phyloP scores from a whole-genome alignment of 306 rosid species.

The Abrus precatorius region DNA sequence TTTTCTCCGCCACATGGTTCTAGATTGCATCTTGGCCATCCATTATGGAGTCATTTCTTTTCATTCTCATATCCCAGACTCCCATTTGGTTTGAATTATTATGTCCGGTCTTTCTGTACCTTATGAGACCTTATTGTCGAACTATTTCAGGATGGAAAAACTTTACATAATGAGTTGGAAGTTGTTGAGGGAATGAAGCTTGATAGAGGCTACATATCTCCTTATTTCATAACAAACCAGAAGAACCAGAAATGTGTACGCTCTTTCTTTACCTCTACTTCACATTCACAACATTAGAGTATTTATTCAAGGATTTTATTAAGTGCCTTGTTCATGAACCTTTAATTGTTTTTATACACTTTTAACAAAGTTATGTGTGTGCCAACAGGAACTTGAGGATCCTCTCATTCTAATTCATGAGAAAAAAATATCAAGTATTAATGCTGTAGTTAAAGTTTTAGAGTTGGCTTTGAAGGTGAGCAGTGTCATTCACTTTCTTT shows the following conservation, averaged over 20 bases:
- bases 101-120: neutral
- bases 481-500: constrained; percentile 1
- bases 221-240: constrained; percentile 89
- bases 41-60: neutral
- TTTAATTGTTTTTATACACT: neutral
- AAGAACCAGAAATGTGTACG: constrained; percentile 98
- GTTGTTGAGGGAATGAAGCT: constrained; percentile 99
- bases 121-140: constrained; percentile 26
- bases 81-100: neutral
- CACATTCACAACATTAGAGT: neutral
- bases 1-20: neutral
- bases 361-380: constrained; percentile 15
- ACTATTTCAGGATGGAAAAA: constrained; percentile 89
- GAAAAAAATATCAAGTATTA: constrained; percentile 88
- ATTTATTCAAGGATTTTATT: neutral
- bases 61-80: neutral
- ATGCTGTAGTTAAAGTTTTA: constrained; percentile 81
- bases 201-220: constrained; percentile 96
- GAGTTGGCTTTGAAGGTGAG: constrained; percentile 91
- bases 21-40: neutral
- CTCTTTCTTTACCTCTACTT: constrained; percentile 22
- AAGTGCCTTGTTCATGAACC: neutral
- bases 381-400: constrained; percentile 85
- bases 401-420: constrained; percentile 93
- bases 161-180: constrained; percentile 89